Evolutionary conservation across 2,329 filamentous ascomycete species (phyloP).

Genomic region (Xenosphaeropsis pyriputrescens): DNA sequence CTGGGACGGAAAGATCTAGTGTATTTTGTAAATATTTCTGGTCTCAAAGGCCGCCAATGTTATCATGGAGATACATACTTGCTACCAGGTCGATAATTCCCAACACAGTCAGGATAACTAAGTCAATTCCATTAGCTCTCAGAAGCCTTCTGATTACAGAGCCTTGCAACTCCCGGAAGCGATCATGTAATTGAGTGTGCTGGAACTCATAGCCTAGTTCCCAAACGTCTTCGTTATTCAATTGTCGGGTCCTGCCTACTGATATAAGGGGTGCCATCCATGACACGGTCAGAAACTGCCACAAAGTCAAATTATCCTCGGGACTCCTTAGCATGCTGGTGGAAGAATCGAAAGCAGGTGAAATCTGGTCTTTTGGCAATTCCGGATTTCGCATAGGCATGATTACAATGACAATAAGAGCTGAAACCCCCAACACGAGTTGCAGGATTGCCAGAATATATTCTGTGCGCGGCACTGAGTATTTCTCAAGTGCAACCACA

Average conservation of each 20-base stretch:
- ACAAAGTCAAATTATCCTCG: constrained; percentile 66
- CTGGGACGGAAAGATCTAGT: constrained; percentile 40
- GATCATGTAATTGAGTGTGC: constrained; percentile 57
- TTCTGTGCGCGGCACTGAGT: constrained; percentile 5
- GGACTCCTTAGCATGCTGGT: constrained; percentile 50
- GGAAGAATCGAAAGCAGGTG: constrained; percentile 37
- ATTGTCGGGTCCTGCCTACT: constrained; percentile 45
- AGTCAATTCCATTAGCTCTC: constrained; percentile 64
- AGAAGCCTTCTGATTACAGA: constrained; percentile 57
- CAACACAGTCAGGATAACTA: constrained; percentile 41
- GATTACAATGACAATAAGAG: constrained; percentile 37
- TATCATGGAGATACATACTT: constrained; percentile 20
- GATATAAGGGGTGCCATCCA: constrained; percentile 69
- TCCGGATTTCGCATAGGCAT: constrained; percentile 57
- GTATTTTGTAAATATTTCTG: not conserved
- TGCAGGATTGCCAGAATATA: constrained; percentile 13
- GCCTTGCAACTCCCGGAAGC: constrained; percentile 59
- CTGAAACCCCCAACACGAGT: constrained; percentile 26
- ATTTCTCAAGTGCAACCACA: constrained; percentile 16
- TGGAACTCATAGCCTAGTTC: constrained; percentile 67
- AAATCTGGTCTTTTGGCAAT: constrained; percentile 40
- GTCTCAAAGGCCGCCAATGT: not conserved
- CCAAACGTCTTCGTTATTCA: constrained; percentile 76
- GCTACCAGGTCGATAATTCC: constrained; percentile 46
- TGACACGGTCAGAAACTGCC: constrained; percentile 73